Evolutionary conservation across 805 yeast species (phyloP).

Genomic region (Saccharomycopsis capsularis): DNA sequence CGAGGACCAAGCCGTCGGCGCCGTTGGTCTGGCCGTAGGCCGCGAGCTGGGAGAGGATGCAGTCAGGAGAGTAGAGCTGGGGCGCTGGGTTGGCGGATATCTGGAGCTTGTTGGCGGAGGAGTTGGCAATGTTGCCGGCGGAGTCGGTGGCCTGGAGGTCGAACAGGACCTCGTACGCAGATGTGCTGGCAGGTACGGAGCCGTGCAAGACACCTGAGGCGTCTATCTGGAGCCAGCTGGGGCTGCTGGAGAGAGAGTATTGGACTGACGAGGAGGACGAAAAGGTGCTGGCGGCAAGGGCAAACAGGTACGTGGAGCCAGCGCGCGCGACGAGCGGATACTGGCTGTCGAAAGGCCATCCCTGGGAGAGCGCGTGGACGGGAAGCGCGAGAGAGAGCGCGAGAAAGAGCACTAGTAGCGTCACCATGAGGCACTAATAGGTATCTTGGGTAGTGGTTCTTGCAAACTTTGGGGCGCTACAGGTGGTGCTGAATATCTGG

Average conservation of each 20-base stretch:
- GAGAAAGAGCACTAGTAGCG: too few species aligned
- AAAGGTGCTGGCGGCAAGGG: constrained; percentile 67
- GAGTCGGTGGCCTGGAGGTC: constrained; percentile 58
- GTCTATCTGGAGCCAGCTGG: constrained; percentile 78
- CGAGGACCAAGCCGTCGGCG: constrained; percentile 59
- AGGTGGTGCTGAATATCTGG: too few species aligned
- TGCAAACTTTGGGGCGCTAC: too few species aligned
- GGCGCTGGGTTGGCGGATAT: constrained; percentile 57
- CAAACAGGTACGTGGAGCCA: constrained; percentile 52
- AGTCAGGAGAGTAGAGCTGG: constrained; percentile 34
- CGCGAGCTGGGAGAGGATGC: constrained; percentile 47
- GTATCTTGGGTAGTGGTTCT: too few species aligned
- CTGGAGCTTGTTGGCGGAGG: constrained; percentile 46
- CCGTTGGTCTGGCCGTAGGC: constrained; percentile 74
- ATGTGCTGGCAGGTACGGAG: constrained; percentile 43
- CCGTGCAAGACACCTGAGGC: constrained; percentile 57
- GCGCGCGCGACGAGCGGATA: constrained; percentile 82
- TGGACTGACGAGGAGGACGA: constrained; percentile 37
- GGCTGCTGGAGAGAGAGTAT: constrained; percentile 50
- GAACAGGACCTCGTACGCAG: constrained; percentile 43
- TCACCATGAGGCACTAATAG: too few species aligned
- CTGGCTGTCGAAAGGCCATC: constrained; percentile 78
- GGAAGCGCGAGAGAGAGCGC: too few species aligned
- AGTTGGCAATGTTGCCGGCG: constrained; percentile 38
- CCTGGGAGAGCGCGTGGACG: too few species aligned